Percentiles rank a stretch among this genome's conserved stretches.
Conservation (phyloP, 768 basidiomycete species). For the Boletus subcaerulescens region DNA sequence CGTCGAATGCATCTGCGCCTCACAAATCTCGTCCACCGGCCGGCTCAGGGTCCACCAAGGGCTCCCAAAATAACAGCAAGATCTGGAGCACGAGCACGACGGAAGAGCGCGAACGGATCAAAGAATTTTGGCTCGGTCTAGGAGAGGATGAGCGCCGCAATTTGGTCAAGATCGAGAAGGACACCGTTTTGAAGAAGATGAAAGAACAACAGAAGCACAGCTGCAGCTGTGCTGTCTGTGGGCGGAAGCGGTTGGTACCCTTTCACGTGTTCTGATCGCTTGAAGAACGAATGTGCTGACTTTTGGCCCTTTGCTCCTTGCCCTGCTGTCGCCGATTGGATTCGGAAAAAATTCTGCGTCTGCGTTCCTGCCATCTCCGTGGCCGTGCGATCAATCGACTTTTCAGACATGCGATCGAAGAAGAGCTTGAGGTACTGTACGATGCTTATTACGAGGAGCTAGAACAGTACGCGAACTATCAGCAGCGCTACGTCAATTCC, state of each 20-base stretch:
- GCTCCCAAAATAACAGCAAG: conserved; percentile 58
- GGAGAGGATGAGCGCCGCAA: conserved; percentile 86
- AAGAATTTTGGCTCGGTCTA: conserved; percentile 96
- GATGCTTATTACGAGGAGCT: conserved; percentile 99
- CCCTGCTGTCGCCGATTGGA: conserved; percentile 18
- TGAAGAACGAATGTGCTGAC: conserved; percentile 19
- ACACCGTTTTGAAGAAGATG: conserved; percentile 97
- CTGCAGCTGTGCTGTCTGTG: conserved; percentile 95
- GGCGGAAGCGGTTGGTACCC: conserved; percentile 84
- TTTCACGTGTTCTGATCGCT: conserved; percentile 22
- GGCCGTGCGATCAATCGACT: conserved; percentile 5
- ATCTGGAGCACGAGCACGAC: conserved; percentile 92
- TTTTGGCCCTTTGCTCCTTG: conserved; percentile 21
- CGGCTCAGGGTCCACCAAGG: conserved; percentile 23
- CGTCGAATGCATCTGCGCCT: conserved; percentile 33
- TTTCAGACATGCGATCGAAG: conserved; percentile 91
- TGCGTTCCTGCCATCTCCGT: conserved; percentile 5
- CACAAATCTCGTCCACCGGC: conserved; percentile 32
- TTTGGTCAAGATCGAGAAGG: conserved; percentile 97
- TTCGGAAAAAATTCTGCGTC: conserved; percentile 14
- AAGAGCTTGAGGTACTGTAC: conserved; percentile 99
- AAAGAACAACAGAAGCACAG: conserved; percentile 98
- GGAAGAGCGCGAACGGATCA: conserved; percentile 95
- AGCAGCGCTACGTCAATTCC: conserved; percentile 91
- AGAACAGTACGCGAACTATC: conserved; percentile 97